Base-by-base conservation (phyloP, 1,284 basidiomycete genomes). In the Neolentinus lepideus region DNA sequence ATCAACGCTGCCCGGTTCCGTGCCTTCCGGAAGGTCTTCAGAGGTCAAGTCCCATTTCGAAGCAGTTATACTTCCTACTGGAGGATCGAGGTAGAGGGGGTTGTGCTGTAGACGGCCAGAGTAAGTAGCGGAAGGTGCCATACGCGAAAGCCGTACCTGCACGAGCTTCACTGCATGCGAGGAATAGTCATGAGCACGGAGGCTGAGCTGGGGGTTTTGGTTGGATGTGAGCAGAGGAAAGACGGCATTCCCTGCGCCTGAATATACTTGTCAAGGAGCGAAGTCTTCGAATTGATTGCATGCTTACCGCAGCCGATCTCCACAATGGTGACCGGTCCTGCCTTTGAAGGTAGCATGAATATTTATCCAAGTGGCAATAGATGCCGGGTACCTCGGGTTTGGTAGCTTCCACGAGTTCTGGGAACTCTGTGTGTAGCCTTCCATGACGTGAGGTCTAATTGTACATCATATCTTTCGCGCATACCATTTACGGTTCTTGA, bases 21-120 rank as follows among this genome's bases (percentile, higher is more conserved):
- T 66, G 26, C 78, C 81, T 1, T 78, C 72, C 0, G 94, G 94
- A 1, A 94, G 74, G 3, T 73, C 67, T 24, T 69, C 63, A 3
- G 88, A 87, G 0, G 92, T 84, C 31, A 98, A 75, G 66, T 99
- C 97, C 95, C 95, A 99, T 0, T 97, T 92, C 1, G 84, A 80
- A 3, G 95, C 89, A 24, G 79, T 71, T 55, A 98, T 89, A 1
- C 80, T 75, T 0, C 93, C 93, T 10, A 80, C 67, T 2, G 84
- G 83, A 1, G 89, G 83, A 2, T 76, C 69, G 1, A 72, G 65
- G 66, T 94, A 97, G n/a, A 92, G 72, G 1, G 83, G 76, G 63
- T 92, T 85, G 29, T 77, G 75, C 80, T 87, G 33, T 3, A 57
- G n/a, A 43, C 11, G 46, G 27, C 24, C 27, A 26, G 10, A 25